phyloP scores from a whole-genome alignment of 2,329 filamentous ascomycete genomes.

The Annulohypoxylon truncatum region DNA sequence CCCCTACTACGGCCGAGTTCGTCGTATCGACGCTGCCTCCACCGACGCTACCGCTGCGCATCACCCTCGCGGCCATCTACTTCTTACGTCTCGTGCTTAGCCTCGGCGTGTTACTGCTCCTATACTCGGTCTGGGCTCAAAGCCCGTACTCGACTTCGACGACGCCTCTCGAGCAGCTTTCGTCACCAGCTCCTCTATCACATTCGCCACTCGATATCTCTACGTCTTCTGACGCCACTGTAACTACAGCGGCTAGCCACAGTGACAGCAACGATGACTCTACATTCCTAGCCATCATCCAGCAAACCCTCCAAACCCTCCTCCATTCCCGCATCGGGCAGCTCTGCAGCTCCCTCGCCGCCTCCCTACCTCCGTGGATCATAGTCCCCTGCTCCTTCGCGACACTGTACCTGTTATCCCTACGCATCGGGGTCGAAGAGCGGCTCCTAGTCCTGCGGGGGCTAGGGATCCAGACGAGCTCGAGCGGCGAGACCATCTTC shows the following conservation, averaged over 20 bases:
- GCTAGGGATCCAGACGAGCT: constrained; percentile 89
- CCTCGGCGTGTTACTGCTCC: constrained; percentile 58
- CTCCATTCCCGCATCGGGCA: constrained; percentile 47
- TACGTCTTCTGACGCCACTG: not conserved
- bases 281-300: constrained; percentile 42
- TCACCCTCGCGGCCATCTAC: constrained; percentile 58
- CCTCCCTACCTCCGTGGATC: constrained; percentile 53
- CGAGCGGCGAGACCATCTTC: constrained; percentile 58
- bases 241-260: not conserved
- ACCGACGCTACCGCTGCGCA: constrained; percentile 59
- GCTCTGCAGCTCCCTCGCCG: constrained; percentile 50
- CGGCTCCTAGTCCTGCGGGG: constrained; percentile 88
- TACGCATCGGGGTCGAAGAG: constrained; percentile 73
- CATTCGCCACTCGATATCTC: constrained; percentile 15
- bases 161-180: not conserved
- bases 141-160: constrained; percentile 27
- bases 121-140: constrained; percentile 61
- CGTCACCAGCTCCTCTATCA: constrained; percentile 11
- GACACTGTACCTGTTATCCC: constrained; percentile 59
- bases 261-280: constrained; percentile 24
- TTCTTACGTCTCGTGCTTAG: constrained; percentile 57
- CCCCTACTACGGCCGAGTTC: constrained; percentile 91
- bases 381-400: constrained; percentile 54
- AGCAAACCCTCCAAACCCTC: constrained; percentile 35
- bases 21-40: constrained; percentile 84